phyloP scores from a whole-genome alignment of 1,284 basidiomycete genomes.

The Cryptococcus floricola region DNA sequence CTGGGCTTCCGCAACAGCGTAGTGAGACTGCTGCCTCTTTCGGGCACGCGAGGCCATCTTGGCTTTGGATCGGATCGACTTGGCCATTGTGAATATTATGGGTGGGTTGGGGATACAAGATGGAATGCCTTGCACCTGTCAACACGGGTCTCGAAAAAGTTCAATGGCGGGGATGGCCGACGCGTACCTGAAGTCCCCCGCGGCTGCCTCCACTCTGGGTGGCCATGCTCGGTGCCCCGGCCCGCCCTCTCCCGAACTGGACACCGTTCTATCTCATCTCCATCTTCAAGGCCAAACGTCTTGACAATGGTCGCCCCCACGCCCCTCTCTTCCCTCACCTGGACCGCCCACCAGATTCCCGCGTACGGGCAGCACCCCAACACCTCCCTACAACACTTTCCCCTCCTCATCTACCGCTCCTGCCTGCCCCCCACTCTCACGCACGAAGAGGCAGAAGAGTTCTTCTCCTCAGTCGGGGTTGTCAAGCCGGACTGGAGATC shows the following conservation, averaged over 20 bases:
- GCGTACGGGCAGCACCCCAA: conserved; percentile 26
- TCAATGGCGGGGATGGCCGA: too few relatives aligned
- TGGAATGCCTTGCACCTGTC: not conserved
- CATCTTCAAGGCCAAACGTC: too few relatives aligned
- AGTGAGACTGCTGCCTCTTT: conserved; percentile 78
- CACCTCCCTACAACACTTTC: conserved; percentile 24
- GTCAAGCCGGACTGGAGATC: conserved; percentile 51
- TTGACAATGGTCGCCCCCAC: too few relatives aligned
- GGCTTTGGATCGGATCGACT: conserved; percentile 82
- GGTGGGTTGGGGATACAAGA: not conserved
- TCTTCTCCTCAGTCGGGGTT: conserved; percentile 45
- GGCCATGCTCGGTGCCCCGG: too few relatives aligned
- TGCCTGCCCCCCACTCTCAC: conserved; percentile 11
- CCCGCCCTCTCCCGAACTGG: too few relatives aligned
- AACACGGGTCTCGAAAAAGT: too few relatives aligned
- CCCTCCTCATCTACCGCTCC: conserved; percentile 33
- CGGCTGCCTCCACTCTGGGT: not conserved
- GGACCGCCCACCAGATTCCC: conserved; percentile 17
- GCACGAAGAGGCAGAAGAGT: conserved; percentile 19
- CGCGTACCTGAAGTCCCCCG: too few relatives aligned
- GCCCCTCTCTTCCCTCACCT: too few relatives aligned
- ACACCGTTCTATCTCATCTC: too few relatives aligned
- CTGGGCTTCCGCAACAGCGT: conserved; percentile 78
- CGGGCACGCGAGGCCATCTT: conserved; percentile 79
- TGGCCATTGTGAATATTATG: conserved; percentile 64